Percentiles rank a stretch among this genome's conserved stretches.
Evolutionary conservation across 345 rosid species (phyloP).

Genomic region (Rhodomyrtus tomentosa): DNA sequence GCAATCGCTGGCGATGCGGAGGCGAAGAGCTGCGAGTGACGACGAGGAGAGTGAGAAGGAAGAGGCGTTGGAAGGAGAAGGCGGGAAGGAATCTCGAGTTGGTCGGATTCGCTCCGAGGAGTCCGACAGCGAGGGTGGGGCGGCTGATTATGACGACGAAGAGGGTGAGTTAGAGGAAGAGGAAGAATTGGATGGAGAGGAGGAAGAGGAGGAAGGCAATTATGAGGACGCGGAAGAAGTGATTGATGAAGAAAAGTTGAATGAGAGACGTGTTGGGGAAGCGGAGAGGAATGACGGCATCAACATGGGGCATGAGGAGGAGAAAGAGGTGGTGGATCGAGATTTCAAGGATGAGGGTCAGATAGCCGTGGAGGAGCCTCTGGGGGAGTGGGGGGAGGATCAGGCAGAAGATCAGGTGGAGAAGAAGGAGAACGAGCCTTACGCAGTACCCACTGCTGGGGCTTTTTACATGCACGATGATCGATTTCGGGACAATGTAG

Average conservation of each 20-base stretch:
- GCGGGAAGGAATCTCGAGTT: constrained; percentile 15
- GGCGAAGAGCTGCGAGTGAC: constrained; percentile 82
- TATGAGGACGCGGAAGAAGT: constrained; percentile 23
- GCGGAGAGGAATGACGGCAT: constrained; percentile 15
- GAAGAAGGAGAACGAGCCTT: constrained; percentile 74
- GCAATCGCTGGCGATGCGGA: constrained; percentile 51
- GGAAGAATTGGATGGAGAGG: constrained; percentile 12
- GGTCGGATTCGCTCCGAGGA: constrained; percentile 44
- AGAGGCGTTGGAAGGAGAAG: constrained; percentile 13
- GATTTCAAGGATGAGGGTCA: constrained; percentile 18
- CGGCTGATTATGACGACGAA: constrained; percentile 42
- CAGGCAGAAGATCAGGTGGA: constrained; percentile 23
- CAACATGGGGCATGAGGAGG: not conserved
- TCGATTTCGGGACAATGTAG: constrained; percentile 58
- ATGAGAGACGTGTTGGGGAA: constrained; percentile 10
- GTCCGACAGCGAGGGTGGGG: constrained; percentile 60
- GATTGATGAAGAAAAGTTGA: constrained; percentile 15
- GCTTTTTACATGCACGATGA: constrained; percentile 99
- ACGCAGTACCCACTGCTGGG: constrained; percentile 92
- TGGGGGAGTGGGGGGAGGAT: constrained; percentile 4
- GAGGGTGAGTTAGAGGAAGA: constrained; percentile 26
- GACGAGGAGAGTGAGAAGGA: constrained; percentile 53
- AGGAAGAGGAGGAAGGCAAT: constrained; percentile 15
- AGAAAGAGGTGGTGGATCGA: constrained; percentile 2
- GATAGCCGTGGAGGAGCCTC: constrained; percentile 6